phyloP scores from a whole-genome alignment of 768 basidiomycete species.

The Tylopilus subfusipes region DNA sequence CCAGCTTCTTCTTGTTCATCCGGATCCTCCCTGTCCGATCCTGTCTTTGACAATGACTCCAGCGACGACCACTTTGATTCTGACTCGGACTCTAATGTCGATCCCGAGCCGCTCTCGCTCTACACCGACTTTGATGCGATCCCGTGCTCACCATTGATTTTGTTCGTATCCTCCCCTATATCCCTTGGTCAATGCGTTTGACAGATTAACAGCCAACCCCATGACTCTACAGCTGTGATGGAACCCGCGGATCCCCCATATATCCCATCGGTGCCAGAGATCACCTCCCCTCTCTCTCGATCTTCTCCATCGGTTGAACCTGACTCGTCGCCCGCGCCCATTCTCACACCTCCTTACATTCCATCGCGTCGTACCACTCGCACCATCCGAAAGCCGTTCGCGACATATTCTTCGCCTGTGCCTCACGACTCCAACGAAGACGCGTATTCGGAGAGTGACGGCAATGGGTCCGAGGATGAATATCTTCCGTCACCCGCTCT shows the following conservation, averaged over 20 bases:
- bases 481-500: constrained; percentile 40
- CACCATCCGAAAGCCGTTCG: constrained; percentile 5
- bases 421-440: constrained; percentile 26
- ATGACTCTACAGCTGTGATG: background rate
- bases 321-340: background rate
- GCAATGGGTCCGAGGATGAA: constrained; percentile 41
- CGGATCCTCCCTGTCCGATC: constrained; percentile 16
- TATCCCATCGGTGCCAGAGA: constrained; percentile 8
- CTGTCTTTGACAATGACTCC: constrained; percentile 20
- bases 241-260: constrained; percentile 13
- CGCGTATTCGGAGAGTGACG: constrained; percentile 37
- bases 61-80: constrained; percentile 22
- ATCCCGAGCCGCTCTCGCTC: constrained; percentile 21
- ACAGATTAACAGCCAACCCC: constrained; percentile 18
- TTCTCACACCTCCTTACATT: background rate
- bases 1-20: constrained; percentile 25
- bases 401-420: background rate
- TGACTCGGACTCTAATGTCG: constrained; percentile 33
- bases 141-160: constrained; percentile 19
- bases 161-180: constrained; percentile 16
- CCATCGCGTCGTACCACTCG: constrained; percentile 15
- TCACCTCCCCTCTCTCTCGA: constrained; percentile 2
- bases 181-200: constrained; percentile 9
- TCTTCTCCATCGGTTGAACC: background rate
- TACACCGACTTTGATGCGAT: constrained; percentile 6